These are phyloP conservation scores for Globisporangium camurandrum DNA, from an alignment of 352 stramenopile species.

Conservation along the genomic window DNA sequence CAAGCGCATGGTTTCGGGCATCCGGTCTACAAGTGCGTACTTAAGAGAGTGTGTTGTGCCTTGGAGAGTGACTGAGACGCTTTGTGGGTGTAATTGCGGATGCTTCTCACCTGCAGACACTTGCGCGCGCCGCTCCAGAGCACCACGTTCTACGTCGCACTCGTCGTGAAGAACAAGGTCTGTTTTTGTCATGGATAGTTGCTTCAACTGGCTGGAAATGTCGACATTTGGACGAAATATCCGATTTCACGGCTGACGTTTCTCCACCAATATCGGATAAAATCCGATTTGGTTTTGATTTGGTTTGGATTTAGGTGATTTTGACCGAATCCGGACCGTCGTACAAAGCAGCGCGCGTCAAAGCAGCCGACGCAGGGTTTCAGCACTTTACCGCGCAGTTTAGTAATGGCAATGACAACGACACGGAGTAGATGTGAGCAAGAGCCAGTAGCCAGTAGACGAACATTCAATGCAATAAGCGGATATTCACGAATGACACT, in stretches of 20 bases:
- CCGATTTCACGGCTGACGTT: too few relatives aligned
- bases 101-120: conserved; percentile 22
- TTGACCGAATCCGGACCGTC: conserved; percentile 37
- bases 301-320: conserved; percentile 21
- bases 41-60: too few relatives aligned
- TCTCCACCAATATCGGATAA: too few relatives aligned
- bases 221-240: too few relatives aligned
- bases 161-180: conserved; percentile 65
- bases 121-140: conserved; percentile 40
- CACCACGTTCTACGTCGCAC: conserved; percentile 34
- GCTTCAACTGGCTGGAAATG: too few relatives aligned
- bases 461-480: background rate
- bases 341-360: conserved; percentile 52
- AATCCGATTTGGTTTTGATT: too few relatives aligned
- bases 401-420: too few relatives aligned
- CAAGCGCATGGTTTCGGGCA: conserved; percentile 57
- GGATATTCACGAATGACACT: too few relatives aligned
- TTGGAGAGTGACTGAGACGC: too few relatives aligned
- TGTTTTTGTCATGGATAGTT: too few relatives aligned
- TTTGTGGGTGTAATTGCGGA: background rate
- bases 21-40: conserved; percentile 53
- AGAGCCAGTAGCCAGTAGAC: too few relatives aligned
- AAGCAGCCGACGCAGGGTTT: conserved; percentile 44
- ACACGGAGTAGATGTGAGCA: too few relatives aligned
- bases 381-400: conserved; percentile 35